These are phyloP conservation scores for Puccinia coronata DNA, from an alignment of 1,284 basidiomycete species.

Conservation along the genomic window DNA sequence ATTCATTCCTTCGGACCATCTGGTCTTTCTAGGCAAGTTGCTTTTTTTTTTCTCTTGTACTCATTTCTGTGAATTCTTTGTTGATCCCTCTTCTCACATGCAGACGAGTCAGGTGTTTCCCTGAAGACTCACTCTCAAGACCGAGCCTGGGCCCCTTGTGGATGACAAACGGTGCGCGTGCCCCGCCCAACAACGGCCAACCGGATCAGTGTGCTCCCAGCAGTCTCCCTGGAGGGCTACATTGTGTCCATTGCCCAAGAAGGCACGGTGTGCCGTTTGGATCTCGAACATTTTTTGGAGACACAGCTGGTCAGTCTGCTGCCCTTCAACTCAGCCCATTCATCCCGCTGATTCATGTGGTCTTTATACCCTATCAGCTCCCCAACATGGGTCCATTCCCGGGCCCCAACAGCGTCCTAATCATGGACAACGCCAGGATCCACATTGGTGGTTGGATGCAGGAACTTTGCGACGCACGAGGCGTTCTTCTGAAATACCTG, in stretches of 20 bases:
- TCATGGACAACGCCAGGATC: neutral
- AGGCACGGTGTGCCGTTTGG: neutral
- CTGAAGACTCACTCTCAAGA: neutral
- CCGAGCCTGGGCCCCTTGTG: neutral
- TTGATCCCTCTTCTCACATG: too few species aligned
- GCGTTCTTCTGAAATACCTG: neutral
- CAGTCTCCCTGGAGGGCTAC: neutral
- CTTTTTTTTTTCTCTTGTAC: neutral
- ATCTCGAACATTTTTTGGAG: slow-evolving; percentile 1
- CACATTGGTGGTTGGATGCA: neutral
- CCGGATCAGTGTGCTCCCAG: neutral
- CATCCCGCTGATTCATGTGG: too few species aligned
- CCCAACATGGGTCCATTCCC: neutral
- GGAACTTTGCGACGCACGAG: neutral
- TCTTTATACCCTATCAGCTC: neutral
- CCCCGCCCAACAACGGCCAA: neutral
- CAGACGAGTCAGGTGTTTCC: slow-evolving; percentile 10
- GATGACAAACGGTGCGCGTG: neutral
- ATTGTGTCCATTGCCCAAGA: neutral
- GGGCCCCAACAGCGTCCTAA: neutral
- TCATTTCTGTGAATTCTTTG: neutral
- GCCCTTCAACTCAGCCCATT: too few species aligned
- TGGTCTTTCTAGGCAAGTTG: slow-evolving; percentile 1
- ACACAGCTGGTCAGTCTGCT: neutral
- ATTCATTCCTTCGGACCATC: neutral